These are phyloP conservation scores for Globisporangium apiculatum DNA, from an alignment of 352 stramenopile genomes.

Conservation along the genomic window DNA sequence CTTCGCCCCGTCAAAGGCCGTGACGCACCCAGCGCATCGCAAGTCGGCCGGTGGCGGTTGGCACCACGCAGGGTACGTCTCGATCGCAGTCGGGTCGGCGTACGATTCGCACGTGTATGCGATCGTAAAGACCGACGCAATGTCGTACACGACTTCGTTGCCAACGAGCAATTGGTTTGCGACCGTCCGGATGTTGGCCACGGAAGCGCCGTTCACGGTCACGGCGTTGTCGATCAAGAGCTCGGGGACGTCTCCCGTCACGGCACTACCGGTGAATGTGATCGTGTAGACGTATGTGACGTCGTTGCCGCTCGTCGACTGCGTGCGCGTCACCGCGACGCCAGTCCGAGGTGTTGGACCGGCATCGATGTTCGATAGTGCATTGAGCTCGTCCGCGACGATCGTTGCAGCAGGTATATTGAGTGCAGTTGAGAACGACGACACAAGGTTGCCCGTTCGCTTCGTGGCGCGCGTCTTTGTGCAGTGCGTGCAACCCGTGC, in stretches of 20 bases:
- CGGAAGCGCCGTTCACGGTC: slow-evolving; percentile 17
- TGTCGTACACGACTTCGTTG: slow-evolving; percentile 36
- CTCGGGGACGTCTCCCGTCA: slow-evolving; percentile 83
- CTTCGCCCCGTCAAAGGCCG: slow-evolving; percentile 47
- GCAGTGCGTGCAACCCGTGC: slow-evolving; percentile 74
- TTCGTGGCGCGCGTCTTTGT: slow-evolving; percentile 46
- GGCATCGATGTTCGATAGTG: slow-evolving; percentile 50
- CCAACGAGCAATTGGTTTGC: slow-evolving; percentile 25
- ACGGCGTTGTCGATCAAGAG: slow-evolving; percentile 45
- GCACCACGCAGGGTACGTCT: slow-evolving; percentile 52
- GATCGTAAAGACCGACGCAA: slow-evolving; percentile 40
- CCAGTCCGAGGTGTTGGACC: not conserved
- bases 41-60: slow-evolving; percentile 16
- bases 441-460: slow-evolving; percentile 32
- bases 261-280: slow-evolving; percentile 73
- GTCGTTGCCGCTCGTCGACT: slow-evolving; percentile 23
- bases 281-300: slow-evolving; percentile 78
- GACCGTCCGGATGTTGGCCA: slow-evolving; percentile 25
- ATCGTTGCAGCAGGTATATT: slow-evolving; percentile 14
- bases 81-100: slow-evolving; percentile 58
- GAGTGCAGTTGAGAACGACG: slow-evolving; percentile 20
- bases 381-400: slow-evolving; percentile 23
- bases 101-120: slow-evolving; percentile 80
- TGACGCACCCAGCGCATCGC: slow-evolving; percentile 60
- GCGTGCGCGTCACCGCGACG: slow-evolving; percentile 28